Evolutionary conservation across 805 yeast species (phyloP).

Genomic region (Candida silvatica): DNA sequence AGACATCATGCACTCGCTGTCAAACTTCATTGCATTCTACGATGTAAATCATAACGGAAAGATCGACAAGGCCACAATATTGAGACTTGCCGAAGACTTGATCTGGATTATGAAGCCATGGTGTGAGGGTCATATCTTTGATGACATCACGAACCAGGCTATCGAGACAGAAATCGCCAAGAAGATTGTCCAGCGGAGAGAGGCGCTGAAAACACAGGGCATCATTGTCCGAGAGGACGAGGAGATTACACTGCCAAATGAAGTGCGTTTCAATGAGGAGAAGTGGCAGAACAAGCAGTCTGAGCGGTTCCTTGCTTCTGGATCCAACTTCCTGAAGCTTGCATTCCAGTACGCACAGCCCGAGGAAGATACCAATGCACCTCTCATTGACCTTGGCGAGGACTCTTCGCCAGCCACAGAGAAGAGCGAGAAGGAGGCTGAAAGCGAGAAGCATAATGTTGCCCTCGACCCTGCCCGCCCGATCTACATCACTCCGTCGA

Average conservation of each 20-base stretch:
- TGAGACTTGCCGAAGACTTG: constrained; percentile 82
- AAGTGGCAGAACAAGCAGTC: constrained; percentile 54
- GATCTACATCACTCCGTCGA: constrained; percentile 66
- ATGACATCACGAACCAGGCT: constrained; percentile 49
- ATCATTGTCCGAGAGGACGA: constrained; percentile 25
- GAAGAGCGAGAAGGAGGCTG: constrained; percentile 7
- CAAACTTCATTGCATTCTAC: constrained; percentile 72
- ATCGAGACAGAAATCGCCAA: constrained; percentile 66
- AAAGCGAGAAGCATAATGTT: constrained; percentile 45
- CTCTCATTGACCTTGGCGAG: constrained; percentile 35
- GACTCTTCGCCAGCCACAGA: constrained; percentile 23
- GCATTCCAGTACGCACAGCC: constrained; percentile 89
- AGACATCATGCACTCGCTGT: constrained; percentile 71
- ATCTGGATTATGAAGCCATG: constrained; percentile 78
- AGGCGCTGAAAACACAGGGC: constrained; percentile 22
- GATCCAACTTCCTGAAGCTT: constrained; percentile 76
- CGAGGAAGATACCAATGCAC: constrained; percentile 34
- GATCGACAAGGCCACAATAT: constrained; percentile 69
- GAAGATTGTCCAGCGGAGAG: constrained; percentile 37
- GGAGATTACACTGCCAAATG: constrained; percentile 44
- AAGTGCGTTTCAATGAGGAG: constrained; percentile 54
- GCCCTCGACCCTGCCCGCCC: constrained; percentile 81
- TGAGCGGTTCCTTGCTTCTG: constrained; percentile 80
- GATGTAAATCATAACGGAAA: constrained; percentile 51
- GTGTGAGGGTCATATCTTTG: constrained; percentile 65